Evolutionary conservation across 345 rosid species (phyloP).

Genomic region (Noccaea bulbosa): DNA sequence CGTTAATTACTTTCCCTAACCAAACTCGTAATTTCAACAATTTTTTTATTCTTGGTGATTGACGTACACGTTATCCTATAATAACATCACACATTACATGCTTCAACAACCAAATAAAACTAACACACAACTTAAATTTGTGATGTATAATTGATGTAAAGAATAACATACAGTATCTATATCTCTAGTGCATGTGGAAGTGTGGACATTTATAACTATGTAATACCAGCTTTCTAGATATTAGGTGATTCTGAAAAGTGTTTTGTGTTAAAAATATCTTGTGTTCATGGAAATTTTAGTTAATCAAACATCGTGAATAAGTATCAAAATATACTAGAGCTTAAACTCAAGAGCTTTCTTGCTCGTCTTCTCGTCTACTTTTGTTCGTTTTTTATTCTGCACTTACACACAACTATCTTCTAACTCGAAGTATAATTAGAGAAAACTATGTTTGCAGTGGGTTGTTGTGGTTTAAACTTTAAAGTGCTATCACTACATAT

Average conservation of each 20-base stretch:
- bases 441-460: neutral
- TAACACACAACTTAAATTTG: neutral
- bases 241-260: neutral
- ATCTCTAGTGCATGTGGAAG: neutral
- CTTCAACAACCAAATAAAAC: too few species aligned
- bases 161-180: too few species aligned
- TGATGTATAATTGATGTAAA: neutral
- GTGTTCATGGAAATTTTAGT: too few species aligned
- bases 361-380: neutral
- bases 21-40: too few species aligned
- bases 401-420: neutral
- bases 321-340: too few species aligned
- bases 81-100: too few species aligned
- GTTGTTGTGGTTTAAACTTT: neutral
- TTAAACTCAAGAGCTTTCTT: neutral
- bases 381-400: neutral
- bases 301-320: too few species aligned
- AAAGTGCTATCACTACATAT: neutral
- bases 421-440: neutral
- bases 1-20: too few species aligned
- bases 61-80: too few species aligned
- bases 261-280: neutral
- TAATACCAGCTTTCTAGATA: neutral
- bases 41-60: too few species aligned
- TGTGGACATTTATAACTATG: neutral